Evolutionary conservation across 306 rosid species (phyloP).

Genomic region (Geum urbanum): DNA sequence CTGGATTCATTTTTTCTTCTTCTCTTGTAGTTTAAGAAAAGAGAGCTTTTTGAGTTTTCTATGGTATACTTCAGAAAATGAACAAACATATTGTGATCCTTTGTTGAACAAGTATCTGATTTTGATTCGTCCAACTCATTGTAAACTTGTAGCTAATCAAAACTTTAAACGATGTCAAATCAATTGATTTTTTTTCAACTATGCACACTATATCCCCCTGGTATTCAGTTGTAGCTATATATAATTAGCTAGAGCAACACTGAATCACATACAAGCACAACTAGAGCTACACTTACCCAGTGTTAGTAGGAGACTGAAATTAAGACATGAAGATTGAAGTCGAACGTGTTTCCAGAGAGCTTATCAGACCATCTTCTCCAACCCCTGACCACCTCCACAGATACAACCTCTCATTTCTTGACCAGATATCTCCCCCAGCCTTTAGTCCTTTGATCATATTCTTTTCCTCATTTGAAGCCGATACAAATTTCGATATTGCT

Average conservation of each 20-base stretch:
- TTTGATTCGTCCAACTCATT: not conserved
- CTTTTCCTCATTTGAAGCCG: conserved; percentile 7
- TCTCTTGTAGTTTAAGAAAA: not conserved
- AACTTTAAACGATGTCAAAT: not conserved
- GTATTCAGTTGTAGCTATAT: not conserved
- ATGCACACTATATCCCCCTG: not conserved
- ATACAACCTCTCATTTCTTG: conserved; percentile 51
- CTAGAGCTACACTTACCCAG: not conserved
- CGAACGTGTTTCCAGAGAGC: conserved; percentile 14
- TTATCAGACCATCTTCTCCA: conserved; percentile 31
- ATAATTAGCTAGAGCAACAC: conserved; percentile 4
- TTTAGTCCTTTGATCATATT: conserved; percentile 33
- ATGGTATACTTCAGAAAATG: not conserved
- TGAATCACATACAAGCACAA: not conserved
- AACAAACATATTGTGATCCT: not conserved
- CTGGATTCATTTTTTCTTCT: not conserved
- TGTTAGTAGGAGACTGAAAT: not conserved
- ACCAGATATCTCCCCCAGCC: conserved; percentile 41
- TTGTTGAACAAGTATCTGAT: not conserved
- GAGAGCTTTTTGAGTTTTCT: not conserved
- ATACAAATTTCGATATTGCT: not conserved
- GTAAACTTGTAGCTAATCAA: too few relatives aligned
- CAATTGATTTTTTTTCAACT: not conserved
- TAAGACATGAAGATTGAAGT: conserved; percentile 21
- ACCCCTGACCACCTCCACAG: conserved; percentile 29